phyloP scores from a whole-genome alignment of 441 rosid genomes.

The Geranium incanum region DNA sequence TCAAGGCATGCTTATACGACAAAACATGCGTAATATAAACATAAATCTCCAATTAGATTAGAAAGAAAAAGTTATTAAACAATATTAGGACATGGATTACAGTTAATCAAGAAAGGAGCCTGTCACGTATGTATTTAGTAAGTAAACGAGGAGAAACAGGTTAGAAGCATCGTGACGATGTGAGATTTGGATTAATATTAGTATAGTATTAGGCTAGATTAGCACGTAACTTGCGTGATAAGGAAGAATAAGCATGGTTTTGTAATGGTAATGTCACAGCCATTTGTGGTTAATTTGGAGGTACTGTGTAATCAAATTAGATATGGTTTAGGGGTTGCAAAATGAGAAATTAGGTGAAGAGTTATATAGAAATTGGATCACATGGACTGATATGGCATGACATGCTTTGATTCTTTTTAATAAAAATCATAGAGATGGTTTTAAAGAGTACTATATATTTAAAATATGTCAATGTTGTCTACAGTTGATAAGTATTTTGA shows the following conservation, averaged over 20 bases:
- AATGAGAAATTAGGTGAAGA: constrained; percentile 5
- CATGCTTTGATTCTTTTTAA: background rate
- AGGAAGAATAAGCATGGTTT: constrained; percentile 15
- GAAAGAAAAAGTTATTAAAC: background rate
- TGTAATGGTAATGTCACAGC: background rate
- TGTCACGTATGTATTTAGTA: background rate
- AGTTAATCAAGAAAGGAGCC: constrained; percentile 22
- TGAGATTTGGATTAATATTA: background rate
- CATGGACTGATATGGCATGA: constrained; percentile 26
- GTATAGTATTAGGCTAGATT: background rate
- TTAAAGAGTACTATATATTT: no score
- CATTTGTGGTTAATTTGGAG: background rate
- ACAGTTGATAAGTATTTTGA: no score
- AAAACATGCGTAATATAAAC: constrained; percentile 21
- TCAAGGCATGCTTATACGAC: constrained; percentile 32
- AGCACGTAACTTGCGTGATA: background rate
- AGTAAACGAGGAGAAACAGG: constrained; percentile 7
- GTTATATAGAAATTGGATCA: constrained; percentile 32
- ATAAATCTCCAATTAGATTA: constrained; percentile 12
- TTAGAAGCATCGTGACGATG: constrained; percentile 10
- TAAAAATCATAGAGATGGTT: no score
- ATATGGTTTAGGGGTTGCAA: constrained; percentile 20
- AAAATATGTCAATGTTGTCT: no score
- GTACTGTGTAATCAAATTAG: background rate
- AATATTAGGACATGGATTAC: constrained; percentile 25